Percentiles rank a stretch among this genome's conserved stretches.
These are phyloP conservation scores for Diaporthe citri DNA, from an alignment of 2,329 filamentous ascomycete genomes.

Conservation along the genomic window DNA sequence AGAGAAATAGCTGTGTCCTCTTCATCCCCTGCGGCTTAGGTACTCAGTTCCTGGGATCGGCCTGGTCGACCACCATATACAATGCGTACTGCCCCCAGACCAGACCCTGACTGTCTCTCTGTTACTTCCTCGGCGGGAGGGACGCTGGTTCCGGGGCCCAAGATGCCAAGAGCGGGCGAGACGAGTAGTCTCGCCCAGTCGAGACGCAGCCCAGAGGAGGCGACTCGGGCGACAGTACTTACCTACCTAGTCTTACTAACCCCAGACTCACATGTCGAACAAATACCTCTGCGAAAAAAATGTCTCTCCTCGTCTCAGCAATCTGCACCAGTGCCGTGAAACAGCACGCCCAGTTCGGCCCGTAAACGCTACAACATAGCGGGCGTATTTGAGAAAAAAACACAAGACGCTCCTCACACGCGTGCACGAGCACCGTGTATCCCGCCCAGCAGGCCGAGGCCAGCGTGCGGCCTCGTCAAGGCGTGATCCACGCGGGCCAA, in stretches of 20 bases:
- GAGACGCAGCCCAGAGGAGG: not conserved
- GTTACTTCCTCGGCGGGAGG: not conserved
- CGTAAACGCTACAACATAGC: not conserved
- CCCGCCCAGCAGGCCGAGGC: slow-evolving; percentile 19
- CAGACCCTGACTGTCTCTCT: not conserved
- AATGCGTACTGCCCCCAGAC: not conserved
- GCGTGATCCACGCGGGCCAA: slow-evolving; percentile 20
- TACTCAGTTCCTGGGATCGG: not conserved
- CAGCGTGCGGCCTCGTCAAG: not conserved
- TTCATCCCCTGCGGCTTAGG: too few species aligned
- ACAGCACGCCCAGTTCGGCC: not conserved
- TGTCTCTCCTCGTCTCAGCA: slow-evolving; percentile 6
- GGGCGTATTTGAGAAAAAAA: not conserved
- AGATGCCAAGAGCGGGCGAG: slow-evolving; percentile 14
- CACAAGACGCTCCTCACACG: not conserved
- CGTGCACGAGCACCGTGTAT: not conserved
- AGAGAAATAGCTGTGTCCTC: not conserved
- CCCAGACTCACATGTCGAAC: not conserved
- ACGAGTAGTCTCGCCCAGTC: not conserved
- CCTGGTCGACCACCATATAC: not conserved
- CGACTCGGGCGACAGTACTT: not conserved
- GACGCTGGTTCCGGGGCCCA: not conserved
- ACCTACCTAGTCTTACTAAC: not conserved
- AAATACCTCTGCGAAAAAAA: not conserved
- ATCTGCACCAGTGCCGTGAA: not conserved